Evolutionary conservation across 2,329 filamentous ascomycete species (phyloP).

Genomic region (Mollisia scopiformis): DNA sequence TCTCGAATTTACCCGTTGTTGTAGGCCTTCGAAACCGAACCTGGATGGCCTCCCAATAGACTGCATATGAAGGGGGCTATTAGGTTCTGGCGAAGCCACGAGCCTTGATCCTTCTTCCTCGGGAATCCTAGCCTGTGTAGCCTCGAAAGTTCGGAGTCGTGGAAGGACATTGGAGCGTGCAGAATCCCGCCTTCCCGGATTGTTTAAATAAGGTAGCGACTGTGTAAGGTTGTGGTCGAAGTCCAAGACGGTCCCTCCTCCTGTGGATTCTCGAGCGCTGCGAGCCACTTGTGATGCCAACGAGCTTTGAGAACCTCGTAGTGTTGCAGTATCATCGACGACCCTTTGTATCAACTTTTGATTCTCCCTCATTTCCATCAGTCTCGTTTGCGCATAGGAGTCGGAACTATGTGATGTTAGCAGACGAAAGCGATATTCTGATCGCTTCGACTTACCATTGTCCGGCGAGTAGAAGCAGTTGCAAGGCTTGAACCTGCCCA

Average conservation of each 20-base stretch:
- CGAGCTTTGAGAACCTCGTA: conserved; percentile 8
- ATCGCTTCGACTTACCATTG: conserved; percentile 14
- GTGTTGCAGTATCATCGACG: conserved; percentile 12
- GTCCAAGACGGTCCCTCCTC: neutral
- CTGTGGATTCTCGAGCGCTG: neutral
- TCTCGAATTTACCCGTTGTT: no score
- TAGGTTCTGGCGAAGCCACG: no score
- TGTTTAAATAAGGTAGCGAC: no score
- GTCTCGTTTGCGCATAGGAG: conserved; percentile 2
- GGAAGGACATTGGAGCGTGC: no score
- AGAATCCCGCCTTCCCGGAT: no score
- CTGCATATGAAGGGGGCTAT: no score
- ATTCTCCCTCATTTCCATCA: conserved; percentile 8
- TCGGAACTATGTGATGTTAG: conserved; percentile 1
- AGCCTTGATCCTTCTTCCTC: no score
- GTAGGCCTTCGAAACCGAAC: no score
- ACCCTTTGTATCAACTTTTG: conserved; percentile 9
- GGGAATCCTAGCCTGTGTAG: no score
- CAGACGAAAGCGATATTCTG: neutral
- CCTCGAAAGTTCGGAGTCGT: no score
- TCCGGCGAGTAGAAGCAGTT: conserved; percentile 14
- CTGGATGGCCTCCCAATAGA: no score
- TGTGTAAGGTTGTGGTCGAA: no score
- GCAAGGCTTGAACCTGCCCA: conserved; percentile 17
- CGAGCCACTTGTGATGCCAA: neutral